Conservation (phyloP, 768 basidiomycete genomes). For the Mycena chlorophos region DNA sequence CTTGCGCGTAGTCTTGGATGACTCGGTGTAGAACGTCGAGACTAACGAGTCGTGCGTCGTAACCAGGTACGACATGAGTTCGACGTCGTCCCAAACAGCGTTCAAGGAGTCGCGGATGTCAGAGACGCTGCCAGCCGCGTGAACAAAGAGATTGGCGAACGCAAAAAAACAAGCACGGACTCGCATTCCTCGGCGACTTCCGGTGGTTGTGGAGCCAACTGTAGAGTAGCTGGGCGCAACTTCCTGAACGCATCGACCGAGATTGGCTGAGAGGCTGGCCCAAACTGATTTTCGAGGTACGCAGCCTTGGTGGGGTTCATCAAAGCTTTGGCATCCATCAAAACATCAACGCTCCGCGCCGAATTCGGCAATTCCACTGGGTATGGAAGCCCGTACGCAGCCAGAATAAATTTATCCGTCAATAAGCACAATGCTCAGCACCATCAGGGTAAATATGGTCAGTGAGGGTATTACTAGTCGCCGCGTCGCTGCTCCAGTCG, state of each 20-base stretch:
- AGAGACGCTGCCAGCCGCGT: constrained; percentile 16
- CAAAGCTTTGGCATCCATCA: not conserved
- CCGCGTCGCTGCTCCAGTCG: constrained; percentile 19
- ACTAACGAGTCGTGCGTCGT: constrained; percentile 14
- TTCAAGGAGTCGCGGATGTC: constrained; percentile 23
- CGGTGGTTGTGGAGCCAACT: constrained; percentile 7
- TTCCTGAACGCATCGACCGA: constrained; percentile 46
- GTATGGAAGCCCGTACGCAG: not conserved
- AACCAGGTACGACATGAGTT: constrained; percentile 14
- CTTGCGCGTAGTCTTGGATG: constrained; percentile 34
- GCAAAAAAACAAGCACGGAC: constrained; percentile 22
- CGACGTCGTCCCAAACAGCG: constrained; percentile 5
- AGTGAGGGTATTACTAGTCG: constrained; percentile 17
- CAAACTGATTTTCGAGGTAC: constrained; percentile 54
- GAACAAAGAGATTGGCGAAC: not conserved
- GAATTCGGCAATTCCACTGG: not conserved
- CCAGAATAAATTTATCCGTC: not conserved
- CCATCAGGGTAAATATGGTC: constrained; percentile 1
- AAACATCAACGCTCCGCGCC: not conserved
- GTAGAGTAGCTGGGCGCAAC: constrained; percentile 3
- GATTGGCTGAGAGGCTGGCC: constrained; percentile 61
- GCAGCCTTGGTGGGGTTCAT: constrained; percentile 23
- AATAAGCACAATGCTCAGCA: not conserved
- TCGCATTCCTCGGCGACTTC: constrained; percentile 36
- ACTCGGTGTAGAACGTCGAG: constrained; percentile 21